These are phyloP conservation scores for Eragrostis curvula DNA, from an alignment of 176 grass and related monocot species.

Conservation along the genomic window DNA sequence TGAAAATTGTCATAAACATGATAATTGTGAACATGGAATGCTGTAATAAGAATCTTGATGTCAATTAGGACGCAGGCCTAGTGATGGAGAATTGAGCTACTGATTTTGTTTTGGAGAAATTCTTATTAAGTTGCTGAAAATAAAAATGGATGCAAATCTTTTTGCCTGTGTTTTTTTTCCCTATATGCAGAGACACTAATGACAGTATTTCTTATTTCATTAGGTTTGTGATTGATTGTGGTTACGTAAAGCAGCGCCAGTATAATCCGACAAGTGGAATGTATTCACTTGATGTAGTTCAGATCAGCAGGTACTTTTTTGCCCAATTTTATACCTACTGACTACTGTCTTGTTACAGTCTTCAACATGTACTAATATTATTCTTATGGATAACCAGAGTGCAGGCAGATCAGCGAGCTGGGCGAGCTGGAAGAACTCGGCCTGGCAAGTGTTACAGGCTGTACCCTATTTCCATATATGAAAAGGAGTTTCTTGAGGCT, in stretches of 20 bases:
- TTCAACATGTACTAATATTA: conserved; percentile 18
- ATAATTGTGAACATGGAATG: neutral
- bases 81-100: neutral
- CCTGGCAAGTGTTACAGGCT: conserved; percentile 93
- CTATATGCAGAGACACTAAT: conserved; percentile 3
- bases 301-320: conserved; percentile 79
- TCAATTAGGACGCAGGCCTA: conserved; percentile 22
- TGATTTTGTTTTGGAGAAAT: neutral
- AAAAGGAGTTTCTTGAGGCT: conserved; percentile 86
- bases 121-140: neutral
- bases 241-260: conserved; percentile 93
- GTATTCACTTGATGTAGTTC: conserved; percentile 97
- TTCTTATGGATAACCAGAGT: conserved; percentile 63
- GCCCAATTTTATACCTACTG: neutral
- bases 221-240: conserved; percentile 94
- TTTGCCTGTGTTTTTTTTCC: neutral
- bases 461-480: conserved; percentile 73
- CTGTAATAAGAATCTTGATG: conserved; percentile 3
- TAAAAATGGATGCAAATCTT: conserved; percentile 17
- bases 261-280: conserved; percentile 96
- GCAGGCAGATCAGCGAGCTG: conserved; percentile 95
- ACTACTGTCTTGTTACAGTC: neutral
- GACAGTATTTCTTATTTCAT: conserved; percentile 32
- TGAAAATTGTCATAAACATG: neutral
- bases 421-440: conserved; percentile 92